Conservation (phyloP, 2,329 filamentous ascomycete species). For the Xylariaceae sp. region DNA sequence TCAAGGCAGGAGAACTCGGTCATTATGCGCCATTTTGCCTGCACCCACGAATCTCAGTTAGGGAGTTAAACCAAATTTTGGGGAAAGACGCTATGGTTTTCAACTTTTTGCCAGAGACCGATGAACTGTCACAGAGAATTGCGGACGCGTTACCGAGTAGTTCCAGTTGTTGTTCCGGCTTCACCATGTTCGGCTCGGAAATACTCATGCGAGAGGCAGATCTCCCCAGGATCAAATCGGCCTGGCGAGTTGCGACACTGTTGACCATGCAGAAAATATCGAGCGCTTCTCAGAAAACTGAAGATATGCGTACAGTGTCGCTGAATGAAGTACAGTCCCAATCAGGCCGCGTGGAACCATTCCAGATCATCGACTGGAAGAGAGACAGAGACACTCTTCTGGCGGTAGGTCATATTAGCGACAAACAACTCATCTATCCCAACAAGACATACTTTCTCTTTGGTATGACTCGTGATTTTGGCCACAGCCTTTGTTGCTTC, state of each 20-base stretch:
- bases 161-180: constrained; percentile 35
- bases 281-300: background rate
- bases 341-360: constrained; percentile 20
- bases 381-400: constrained; percentile 39
- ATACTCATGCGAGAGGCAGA: constrained; percentile 26
- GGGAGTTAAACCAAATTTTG: constrained; percentile 40
- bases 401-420: constrained; percentile 34
- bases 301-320: constrained; percentile 25
- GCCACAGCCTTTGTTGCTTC: constrained; percentile 50
- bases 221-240: constrained; percentile 5
- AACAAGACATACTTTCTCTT: constrained; percentile 48
- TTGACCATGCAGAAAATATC: constrained; percentile 18
- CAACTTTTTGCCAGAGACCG: constrained; percentile 40
- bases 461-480: constrained; percentile 51
- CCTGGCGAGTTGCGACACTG: constrained; percentile 34
- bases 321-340: constrained; percentile 36
- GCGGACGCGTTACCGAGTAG: constrained; percentile 32
- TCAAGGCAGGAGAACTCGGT: background rate
- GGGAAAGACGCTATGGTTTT: constrained; percentile 37
- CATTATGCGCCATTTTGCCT: constrained; percentile 24
- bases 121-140: constrained; percentile 38
- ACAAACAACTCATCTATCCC: constrained; percentile 36
- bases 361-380: constrained; percentile 49
- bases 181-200: constrained; percentile 8
- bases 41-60: constrained; percentile 37